These are phyloP conservation scores for Diaporthe sp. DNA, from an alignment of 2,329 filamentous ascomycete species.

Conservation along the genomic window DNA sequence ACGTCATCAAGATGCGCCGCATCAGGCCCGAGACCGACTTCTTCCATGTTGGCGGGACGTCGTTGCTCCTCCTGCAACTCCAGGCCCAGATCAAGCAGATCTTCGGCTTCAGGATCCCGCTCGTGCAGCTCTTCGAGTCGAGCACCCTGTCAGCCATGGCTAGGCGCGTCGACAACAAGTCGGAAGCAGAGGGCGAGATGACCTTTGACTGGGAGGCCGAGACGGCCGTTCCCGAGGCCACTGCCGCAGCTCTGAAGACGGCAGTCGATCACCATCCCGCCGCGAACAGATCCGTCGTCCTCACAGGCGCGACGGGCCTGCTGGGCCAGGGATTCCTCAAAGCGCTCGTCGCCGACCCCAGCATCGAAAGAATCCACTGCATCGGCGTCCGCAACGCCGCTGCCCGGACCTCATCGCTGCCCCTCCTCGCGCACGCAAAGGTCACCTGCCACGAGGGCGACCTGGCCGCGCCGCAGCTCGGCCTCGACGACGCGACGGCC, in stretches of 20 bases:
- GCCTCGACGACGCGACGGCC: conserved; percentile 41
- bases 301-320: conserved; percentile 58
- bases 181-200: no score
- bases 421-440: conserved; percentile 11
- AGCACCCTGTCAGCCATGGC: conserved; percentile 58
- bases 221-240: conserved; percentile 33
- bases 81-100: conserved; percentile 50
- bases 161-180: conserved; percentile 43
- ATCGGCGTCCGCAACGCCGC: conserved; percentile 53
- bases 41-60: conserved; percentile 58
- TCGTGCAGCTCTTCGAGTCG: conserved; percentile 54
- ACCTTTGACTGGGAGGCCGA: conserved; percentile 43
- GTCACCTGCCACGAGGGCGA: conserved; percentile 45
- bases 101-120: conserved; percentile 49
- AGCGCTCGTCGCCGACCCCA: conserved; percentile 50
- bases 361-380: conserved; percentile 57
- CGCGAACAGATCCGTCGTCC: conserved; percentile 41
- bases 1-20: conserved; percentile 25
- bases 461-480: conserved; percentile 42
- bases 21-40: conserved; percentile 51
- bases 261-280: not conserved
- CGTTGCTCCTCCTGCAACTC: conserved; percentile 55
- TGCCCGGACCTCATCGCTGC: no score
- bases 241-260: conserved; percentile 42
- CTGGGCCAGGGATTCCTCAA: conserved; percentile 56